These are phyloP conservation scores for Drechslera avenae DNA, from an alignment of 2,329 filamentous ascomycete species.

Conservation along the genomic window DNA sequence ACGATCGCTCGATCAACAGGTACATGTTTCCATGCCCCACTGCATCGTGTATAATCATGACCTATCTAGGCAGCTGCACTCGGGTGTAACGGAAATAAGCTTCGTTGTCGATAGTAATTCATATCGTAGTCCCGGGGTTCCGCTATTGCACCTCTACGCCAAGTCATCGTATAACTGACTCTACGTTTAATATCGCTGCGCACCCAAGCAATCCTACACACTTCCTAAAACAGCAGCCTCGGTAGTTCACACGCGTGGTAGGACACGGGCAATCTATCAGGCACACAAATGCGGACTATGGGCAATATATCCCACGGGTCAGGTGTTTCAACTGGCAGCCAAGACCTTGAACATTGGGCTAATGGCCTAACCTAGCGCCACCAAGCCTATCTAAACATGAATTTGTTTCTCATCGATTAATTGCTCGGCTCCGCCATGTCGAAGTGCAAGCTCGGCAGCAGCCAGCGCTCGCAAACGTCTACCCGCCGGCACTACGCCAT, in stretches of 20 bases:
- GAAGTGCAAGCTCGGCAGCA: constrained; percentile 12
- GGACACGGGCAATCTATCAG: constrained; percentile 5
- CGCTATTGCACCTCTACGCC: not conserved
- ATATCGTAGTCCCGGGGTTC: not conserved
- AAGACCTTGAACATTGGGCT: constrained; percentile 4
- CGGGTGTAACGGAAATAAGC: constrained; percentile 16
- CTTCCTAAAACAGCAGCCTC: not conserved
- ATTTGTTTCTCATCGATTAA: constrained; percentile 22
- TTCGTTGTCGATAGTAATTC: constrained; percentile 3
- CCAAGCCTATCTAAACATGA: constrained; percentile 17
- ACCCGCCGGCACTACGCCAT: constrained; percentile 25
- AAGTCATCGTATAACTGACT: not conserved
- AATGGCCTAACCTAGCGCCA: constrained; percentile 10
- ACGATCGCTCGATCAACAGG: constrained; percentile 13
- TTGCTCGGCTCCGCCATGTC: constrained; percentile 16
- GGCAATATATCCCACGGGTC: constrained; percentile 20
- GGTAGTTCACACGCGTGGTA: not conserved
- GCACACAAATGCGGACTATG: not conserved
- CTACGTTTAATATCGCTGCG: not conserved
- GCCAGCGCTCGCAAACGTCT: constrained; percentile 15
- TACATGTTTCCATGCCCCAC: constrained; percentile 21
- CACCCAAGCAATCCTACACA: not conserved
- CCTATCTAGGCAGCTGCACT: constrained; percentile 20
- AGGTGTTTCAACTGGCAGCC: constrained; percentile 23
- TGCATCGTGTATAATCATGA: constrained; percentile 39